Evolutionary conservation across 805 yeast genomes (phyloP).

Genomic region (Wickerhamiella brachini): DNA sequence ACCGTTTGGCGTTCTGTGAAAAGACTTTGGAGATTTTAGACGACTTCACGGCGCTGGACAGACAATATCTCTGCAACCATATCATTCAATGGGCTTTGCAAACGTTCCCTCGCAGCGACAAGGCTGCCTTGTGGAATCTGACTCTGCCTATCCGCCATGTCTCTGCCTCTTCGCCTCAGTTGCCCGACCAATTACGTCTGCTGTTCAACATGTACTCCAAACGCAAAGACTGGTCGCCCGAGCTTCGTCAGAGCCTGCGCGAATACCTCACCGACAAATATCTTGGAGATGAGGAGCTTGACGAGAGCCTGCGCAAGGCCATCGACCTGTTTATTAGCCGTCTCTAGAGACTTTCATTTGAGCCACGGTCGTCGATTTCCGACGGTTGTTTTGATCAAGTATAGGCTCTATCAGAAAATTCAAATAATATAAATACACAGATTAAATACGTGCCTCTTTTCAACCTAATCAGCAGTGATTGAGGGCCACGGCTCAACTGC

Average conservation of each 20-base stretch:
- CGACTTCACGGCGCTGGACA: constrained; percentile 52
- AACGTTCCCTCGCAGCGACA: constrained; percentile 28
- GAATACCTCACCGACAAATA: constrained; percentile 16
- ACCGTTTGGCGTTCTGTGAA: constrained; percentile 30
- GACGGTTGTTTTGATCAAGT: too few relatives aligned
- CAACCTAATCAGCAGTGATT: too few relatives aligned
- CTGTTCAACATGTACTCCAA: constrained; percentile 53
- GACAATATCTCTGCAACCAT: constrained; percentile 53
- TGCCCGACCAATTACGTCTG: constrained; percentile 49
- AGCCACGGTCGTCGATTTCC: too few relatives aligned
- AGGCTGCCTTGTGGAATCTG: constrained; percentile 37
- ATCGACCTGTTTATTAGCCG: constrained; percentile 13
- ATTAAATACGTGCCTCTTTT: not conserved
- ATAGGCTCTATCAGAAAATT: too few relatives aligned
- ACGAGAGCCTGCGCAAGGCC: constrained; percentile 15
- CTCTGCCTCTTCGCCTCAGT: constrained; percentile 27
- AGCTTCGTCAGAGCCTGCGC: constrained; percentile 16
- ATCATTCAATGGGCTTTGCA: constrained; percentile 40
- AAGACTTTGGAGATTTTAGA: constrained; percentile 49
- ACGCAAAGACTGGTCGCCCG: constrained; percentile 10
- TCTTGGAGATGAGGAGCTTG: constrained; percentile 11
- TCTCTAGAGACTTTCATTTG: constrained; percentile 9
- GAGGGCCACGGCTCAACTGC: too few relatives aligned
- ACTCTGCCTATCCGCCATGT: constrained; percentile 53
- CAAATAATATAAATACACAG: not conserved